phyloP scores from a whole-genome alignment of 495 filamentous ascomycete genomes.

The Daldinia concentrica region DNA sequence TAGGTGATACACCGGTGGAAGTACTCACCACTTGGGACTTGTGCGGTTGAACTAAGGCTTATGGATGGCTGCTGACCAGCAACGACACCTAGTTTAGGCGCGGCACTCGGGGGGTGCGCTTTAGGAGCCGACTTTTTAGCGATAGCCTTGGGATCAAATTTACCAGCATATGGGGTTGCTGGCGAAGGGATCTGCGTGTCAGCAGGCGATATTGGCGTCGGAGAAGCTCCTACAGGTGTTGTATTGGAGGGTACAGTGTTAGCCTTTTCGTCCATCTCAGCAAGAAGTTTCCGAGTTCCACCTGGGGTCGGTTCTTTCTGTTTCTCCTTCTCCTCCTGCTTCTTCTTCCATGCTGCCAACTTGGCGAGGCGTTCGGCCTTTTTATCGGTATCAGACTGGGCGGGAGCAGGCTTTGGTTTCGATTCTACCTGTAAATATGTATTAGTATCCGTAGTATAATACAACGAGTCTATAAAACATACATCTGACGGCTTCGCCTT shows the following conservation, averaged over 20 bases:
- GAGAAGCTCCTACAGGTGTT: constrained; percentile 66
- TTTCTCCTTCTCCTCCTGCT: constrained; percentile 83
- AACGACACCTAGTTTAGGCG: constrained; percentile 53
- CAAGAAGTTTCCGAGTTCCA: constrained; percentile 71
- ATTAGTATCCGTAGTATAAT: constrained; percentile 31
- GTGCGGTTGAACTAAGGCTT: constrained; percentile 29
- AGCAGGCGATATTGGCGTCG: constrained; percentile 54
- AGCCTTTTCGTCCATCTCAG: constrained; percentile 79
- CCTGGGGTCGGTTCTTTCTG: constrained; percentile 73
- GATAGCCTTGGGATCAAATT: constrained; percentile 90
- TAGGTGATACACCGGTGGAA: not conserved
- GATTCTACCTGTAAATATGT: constrained; percentile 46
- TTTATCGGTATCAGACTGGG: constrained; percentile 80
- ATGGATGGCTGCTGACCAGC: constrained; percentile 38
- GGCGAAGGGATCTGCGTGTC: constrained; percentile 52
- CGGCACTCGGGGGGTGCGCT: constrained; percentile 57
- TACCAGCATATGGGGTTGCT: constrained; percentile 72
- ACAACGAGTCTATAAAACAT: constrained; percentile 32
- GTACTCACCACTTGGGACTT: constrained; percentile 41
- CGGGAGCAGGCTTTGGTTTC: constrained; percentile 63
- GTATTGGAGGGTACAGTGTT: constrained; percentile 63
- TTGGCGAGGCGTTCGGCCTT: constrained; percentile 85
- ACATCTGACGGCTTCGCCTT: constrained; percentile 64
- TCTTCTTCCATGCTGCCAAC: constrained; percentile 90
- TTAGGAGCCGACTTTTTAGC: constrained; percentile 73